A percentile compares a stretch with the other conserved stretches of the same genome.
Conservation (phyloP, 1,284 basidiomycete genomes). For the Rhodotorula sp. region DNA sequence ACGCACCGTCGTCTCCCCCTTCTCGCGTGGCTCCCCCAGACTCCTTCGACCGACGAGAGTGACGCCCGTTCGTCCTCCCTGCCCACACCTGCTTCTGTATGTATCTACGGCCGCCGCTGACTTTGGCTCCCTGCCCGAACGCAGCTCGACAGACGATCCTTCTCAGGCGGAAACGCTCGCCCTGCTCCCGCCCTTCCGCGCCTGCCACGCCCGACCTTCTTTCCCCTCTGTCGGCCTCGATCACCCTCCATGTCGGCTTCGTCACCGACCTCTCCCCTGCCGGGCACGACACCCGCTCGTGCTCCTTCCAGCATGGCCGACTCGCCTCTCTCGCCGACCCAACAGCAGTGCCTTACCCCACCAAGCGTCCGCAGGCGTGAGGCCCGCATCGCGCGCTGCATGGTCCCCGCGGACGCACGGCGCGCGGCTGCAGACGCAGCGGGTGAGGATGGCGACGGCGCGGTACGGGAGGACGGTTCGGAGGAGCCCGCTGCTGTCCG, state of each 20-base stretch:
- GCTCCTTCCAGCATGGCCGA: neutral
- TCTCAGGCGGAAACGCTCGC: too few species aligned
- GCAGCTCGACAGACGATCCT: too few species aligned
- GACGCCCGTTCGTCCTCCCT: too few species aligned
- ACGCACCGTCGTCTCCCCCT: too few species aligned
- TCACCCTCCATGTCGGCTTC: neutral
- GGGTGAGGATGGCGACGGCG: neutral
- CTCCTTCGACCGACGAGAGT: too few species aligned
- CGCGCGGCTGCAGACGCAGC: neutral
- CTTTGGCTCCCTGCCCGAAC: too few species aligned
- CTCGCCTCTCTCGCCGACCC: neutral
- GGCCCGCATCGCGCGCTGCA: slow-evolving; percentile 9
- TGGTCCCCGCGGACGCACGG: neutral
- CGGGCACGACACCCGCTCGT: neutral
- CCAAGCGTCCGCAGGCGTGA: slow-evolving; percentile 9
- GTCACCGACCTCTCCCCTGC: neutral
- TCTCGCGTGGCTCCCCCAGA: too few species aligned
- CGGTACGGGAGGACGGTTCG: neutral
- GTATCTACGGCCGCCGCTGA: too few species aligned
- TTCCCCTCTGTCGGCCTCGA: too few species aligned
- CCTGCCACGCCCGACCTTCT: too few species aligned
- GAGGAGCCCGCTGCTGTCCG: neutral
- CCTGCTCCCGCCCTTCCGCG: too few species aligned
- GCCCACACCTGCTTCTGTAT: too few species aligned
- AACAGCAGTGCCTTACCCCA: slow-evolving; percentile 8